phyloP scores from a whole-genome alignment of 1,284 basidiomycete species.

The Pisolithus thermaeus region DNA sequence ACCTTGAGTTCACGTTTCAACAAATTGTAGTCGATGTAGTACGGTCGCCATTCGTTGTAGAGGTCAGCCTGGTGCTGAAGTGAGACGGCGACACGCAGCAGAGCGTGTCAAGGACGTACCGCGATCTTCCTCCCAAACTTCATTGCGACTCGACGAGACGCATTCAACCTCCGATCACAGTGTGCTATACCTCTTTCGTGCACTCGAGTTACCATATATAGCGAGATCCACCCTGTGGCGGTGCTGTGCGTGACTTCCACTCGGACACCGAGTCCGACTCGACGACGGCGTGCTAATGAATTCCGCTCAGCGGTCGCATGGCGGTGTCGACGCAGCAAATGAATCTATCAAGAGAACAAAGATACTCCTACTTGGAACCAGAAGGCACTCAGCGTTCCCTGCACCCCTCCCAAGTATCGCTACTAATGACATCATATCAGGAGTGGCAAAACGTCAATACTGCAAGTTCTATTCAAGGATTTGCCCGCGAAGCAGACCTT shows the following conservation, averaged over 20 bases:
- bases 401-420: conserved; percentile 2
- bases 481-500: conserved; percentile 84
- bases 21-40: conserved; percentile 85
- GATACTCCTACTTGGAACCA: conserved; percentile 74
- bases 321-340: conserved; percentile 16
- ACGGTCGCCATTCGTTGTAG: conserved; percentile 86
- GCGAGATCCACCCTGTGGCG: background rate
- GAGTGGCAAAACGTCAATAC: conserved; percentile 91
- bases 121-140: conserved; percentile 90
- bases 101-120: conserved; percentile 35
- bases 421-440: conserved; percentile 34
- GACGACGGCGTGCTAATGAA: conserved; percentile 8
- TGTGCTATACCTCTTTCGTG: too few relatives aligned
- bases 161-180: background rate
- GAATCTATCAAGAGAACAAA: conserved; percentile 45
- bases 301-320: conserved; percentile 8
- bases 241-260: background rate
- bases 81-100: background rate
- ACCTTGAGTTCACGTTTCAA: conserved; percentile 91
- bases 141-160: conserved; percentile 37
- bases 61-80: conserved; percentile 59
- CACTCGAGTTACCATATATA: too few relatives aligned
- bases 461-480: conserved; percentile 87
- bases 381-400: conserved; percentile 47
- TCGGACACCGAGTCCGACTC: background rate